Evolutionary conservation across 2,329 filamentous ascomycete genomes (phyloP), one percentile per base, ranked within the genome.

Genomic region (Ophioceras dolichostomum): DNA sequence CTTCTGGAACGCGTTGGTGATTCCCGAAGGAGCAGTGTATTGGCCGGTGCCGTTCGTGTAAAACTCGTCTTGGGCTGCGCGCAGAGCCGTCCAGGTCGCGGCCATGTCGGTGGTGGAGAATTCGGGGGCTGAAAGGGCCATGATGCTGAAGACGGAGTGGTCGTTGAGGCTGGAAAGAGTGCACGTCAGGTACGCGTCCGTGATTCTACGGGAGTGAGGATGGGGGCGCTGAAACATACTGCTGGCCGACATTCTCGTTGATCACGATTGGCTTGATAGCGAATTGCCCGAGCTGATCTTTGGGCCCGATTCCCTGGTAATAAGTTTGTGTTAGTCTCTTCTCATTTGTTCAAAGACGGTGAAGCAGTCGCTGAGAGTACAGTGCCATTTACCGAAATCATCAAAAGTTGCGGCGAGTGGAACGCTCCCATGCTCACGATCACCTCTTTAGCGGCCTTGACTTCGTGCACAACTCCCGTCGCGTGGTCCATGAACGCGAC

Each of bases 241-340:
- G 36, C 40, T 67, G 68, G 5, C 78, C 78, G 3, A 83, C 76
- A 32, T 77, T 73, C 1, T 70, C 68, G 0, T 73, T 68, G 42
- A 79, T 64, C 4, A 66, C 59, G 14, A 77, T 45, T 1, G 71
- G 55, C 2, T 61, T 48, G 43, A 81, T 79, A n/a, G 60, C 55
- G 47, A 71, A 65, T 37, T 60, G 58, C 16, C 61, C 43, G 5
- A 83, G 64, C 44, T 76, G 67, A 0, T 57, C 49, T 10, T 54
- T 48, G 0, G 74, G 73, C 0, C 77, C 77, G 24, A 82, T 65
- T n/a, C 78, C 78, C 22, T 26, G 7, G 7, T 8, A 26, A 8
- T 26, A 12, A 26, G 22, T 26, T n/a, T n/a, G n/a, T n/a, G n/a
- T n/a, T n/a, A n/a, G n/a, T n/a, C n/a, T n/a, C n/a, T n/a, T n/a